Evolutionary conservation across 805 yeast genomes (phyloP).

Genomic region (Teunomyces aglyptinius): DNA sequence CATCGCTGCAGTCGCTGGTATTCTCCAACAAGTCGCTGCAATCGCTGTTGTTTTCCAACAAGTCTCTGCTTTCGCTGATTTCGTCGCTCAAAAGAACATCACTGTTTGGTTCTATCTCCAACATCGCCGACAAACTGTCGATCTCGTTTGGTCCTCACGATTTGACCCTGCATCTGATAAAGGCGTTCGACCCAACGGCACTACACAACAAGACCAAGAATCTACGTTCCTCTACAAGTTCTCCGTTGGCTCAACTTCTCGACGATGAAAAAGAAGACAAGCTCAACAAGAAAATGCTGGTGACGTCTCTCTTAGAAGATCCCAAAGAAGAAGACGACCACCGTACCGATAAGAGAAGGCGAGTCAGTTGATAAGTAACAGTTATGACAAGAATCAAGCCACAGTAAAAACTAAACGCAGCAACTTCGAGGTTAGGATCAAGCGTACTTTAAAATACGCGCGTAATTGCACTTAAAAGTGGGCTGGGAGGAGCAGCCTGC

Average conservation of each 20-base stretch:
- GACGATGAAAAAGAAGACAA: slow-evolving; percentile 7
- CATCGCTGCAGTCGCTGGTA: slow-evolving; percentile 19
- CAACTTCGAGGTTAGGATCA: neutral
- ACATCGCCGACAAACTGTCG: slow-evolving; percentile 13
- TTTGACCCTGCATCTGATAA: slow-evolving; percentile 5
- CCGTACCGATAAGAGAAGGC: slow-evolving; percentile 1
- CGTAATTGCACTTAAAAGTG: neutral
- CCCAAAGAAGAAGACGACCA: slow-evolving; percentile 1
- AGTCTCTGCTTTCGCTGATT: slow-evolving; percentile 34
- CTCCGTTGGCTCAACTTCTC: slow-evolving; percentile 15
- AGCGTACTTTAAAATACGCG: neutral
- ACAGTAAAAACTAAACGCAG: too few species aligned
- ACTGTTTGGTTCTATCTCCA: slow-evolving; percentile 30
- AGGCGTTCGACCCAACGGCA: neutral
- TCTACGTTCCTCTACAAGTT: slow-evolving; percentile 15
- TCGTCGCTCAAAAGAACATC: slow-evolving; percentile 26
- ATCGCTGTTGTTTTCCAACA: slow-evolving; percentile 35
- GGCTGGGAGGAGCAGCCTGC: neutral
- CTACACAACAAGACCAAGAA: slow-evolving; percentile 4
- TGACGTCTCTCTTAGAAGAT: slow-evolving; percentile 22
- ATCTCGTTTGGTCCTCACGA: slow-evolving; percentile 21
- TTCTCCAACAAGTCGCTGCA: slow-evolving; percentile 37
- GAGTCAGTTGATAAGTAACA: neutral
- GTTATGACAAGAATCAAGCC: neutral
- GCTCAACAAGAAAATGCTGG: slow-evolving; percentile 18